phyloP scores from a whole-genome alignment of 2,329 filamentous ascomycete species.

The Nigrospora sphaerica region DNA sequence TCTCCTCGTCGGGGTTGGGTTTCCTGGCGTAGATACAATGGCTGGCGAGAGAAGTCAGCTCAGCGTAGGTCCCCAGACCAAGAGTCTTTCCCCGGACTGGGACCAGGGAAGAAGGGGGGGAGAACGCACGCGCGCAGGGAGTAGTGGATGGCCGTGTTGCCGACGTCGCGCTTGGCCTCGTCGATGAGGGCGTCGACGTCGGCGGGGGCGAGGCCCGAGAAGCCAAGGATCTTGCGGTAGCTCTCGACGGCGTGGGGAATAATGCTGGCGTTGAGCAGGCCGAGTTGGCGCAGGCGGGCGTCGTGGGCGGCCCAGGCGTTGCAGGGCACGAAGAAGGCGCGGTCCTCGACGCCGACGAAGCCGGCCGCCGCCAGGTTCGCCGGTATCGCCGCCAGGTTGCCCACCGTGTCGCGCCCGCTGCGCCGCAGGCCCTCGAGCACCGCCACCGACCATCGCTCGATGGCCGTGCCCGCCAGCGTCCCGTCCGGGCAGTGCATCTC shows the following conservation, averaged over 20 bases:
- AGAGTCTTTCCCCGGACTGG: no score
- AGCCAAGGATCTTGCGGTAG: not conserved
- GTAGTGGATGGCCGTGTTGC: not conserved
- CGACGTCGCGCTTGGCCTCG: not conserved
- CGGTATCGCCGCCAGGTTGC: not conserved
- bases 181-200: not conserved
- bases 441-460: not conserved
- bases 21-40: no score
- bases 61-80: no score
- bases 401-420: not conserved
- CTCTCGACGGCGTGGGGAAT: not conserved
- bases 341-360: constrained; percentile 35
- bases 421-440: not conserved
- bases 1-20: no score
- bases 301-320: constrained; percentile 48
- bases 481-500: not conserved
- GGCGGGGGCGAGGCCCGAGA: not conserved
- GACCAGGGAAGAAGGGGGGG: no score
- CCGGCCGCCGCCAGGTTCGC: constrained; percentile 24
- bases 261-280: not conserved
- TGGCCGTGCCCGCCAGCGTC: not conserved
- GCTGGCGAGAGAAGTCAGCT: no score
- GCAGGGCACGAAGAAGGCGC: constrained; percentile 33
- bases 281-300: constrained; percentile 40
- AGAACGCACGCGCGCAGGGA: no score